These are phyloP conservation scores for Colletotrichum tanaceti DNA, from an alignment of 2,329 filamentous ascomycete genomes.

Conservation along the genomic window DNA sequence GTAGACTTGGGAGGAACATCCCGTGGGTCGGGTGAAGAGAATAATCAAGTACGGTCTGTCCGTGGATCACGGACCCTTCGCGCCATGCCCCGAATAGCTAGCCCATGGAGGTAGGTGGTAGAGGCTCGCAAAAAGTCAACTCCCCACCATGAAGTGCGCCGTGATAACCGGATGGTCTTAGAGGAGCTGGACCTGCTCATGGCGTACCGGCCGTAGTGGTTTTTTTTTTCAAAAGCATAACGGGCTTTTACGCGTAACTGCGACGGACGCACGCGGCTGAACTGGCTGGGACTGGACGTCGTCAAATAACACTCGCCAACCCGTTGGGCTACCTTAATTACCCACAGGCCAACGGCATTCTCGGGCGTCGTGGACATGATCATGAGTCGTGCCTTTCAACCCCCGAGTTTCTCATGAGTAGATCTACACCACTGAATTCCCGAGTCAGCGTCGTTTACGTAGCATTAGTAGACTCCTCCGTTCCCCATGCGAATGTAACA, in stretches of 20 bases:
- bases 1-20: too few species aligned
- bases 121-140: conserved; percentile 45
- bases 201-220: background rate
- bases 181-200: background rate
- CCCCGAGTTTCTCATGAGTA: too few species aligned
- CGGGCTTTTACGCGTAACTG: background rate
- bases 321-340: background rate
- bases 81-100: too few species aligned
- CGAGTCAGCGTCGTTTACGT: too few species aligned
- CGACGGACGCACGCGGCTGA: background rate
- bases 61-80: too few species aligned
- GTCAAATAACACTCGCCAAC: background rate
- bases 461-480: too few species aligned
- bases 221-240: conserved; percentile 22
- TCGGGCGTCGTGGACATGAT: background rate
- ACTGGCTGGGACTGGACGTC: background rate
- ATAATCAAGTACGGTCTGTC: too few species aligned
- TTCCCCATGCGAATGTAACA: too few species aligned
- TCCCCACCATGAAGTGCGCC: conserved; percentile 46
- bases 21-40: too few species aligned
- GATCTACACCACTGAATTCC: too few species aligned
- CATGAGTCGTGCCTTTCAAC: too few species aligned
- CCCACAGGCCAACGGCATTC: background rate
- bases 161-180: conserved; percentile 23
- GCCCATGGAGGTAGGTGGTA: too few species aligned